Evolutionary conservation across 345 rosid genomes (phyloP).

Genomic region (Rhodamnia rubescens): DNA sequence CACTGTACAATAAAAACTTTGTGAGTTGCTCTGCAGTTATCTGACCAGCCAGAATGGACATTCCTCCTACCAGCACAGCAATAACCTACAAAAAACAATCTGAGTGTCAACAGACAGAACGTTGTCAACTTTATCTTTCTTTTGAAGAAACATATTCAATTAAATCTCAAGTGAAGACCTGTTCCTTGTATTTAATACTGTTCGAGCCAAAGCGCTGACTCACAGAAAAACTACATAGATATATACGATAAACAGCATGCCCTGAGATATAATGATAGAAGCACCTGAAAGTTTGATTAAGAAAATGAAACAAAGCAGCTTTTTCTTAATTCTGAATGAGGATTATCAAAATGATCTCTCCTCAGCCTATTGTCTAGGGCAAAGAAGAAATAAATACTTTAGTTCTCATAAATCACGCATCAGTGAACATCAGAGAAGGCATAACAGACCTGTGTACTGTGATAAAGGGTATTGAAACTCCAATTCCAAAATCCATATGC

Average conservation of each 20-base stretch:
- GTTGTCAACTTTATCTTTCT: background rate
- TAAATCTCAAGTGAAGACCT: background rate
- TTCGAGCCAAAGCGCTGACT: background rate
- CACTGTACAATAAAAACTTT: conserved; percentile 86
- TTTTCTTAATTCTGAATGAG: background rate
- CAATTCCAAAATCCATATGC: conserved; percentile 94
- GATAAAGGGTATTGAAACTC: conserved; percentile 84
- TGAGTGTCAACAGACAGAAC: background rate
- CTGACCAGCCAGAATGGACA: conserved; percentile 71
- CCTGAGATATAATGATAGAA: background rate
- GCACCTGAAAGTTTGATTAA: background rate
- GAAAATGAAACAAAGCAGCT: background rate
- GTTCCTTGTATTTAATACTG: background rate
- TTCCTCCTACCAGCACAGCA: conserved; percentile 88
- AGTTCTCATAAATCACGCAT: background rate
- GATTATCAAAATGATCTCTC: background rate
- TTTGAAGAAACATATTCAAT: background rate
- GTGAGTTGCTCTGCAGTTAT: conserved; percentile 93
- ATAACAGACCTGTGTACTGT: conserved; percentile 69
- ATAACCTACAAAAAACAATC: conserved; percentile 43
- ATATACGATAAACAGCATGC: background rate
- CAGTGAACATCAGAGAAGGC: background rate
- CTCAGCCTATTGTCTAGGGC: background rate
- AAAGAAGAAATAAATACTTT: background rate
- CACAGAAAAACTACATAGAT: background rate